These are phyloP conservation scores for Fusarium longipes DNA, from an alignment of 2,329 filamentous ascomycete genomes.

Conservation along the genomic window DNA sequence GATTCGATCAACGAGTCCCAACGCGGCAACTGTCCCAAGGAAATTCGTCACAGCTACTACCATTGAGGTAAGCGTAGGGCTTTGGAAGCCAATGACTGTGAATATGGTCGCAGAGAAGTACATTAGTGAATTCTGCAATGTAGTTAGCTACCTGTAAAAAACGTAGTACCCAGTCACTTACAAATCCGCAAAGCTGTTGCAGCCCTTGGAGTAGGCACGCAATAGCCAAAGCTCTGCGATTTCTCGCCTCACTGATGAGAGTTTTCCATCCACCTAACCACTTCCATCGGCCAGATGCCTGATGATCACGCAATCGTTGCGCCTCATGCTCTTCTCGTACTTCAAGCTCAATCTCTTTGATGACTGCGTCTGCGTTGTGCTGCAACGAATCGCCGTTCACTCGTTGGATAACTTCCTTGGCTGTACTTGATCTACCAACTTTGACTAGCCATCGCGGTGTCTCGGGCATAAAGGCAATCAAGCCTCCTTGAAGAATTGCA, in stretches of 20 bases:
- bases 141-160: slow-evolving; percentile 1
- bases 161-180: slow-evolving; percentile 53
- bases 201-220: slow-evolving; percentile 87
- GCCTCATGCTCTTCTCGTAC: slow-evolving; percentile 75
- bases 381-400: slow-evolving; percentile 67
- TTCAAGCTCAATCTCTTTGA: slow-evolving; percentile 78
- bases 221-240: slow-evolving; percentile 81
- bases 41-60: slow-evolving; percentile 87
- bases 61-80: slow-evolving; percentile 82
- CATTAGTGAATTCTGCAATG: slow-evolving; percentile 81
- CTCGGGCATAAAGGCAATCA: slow-evolving; percentile 83
- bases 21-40: slow-evolving; percentile 78
- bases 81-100: slow-evolving; percentile 78
- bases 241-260: slow-evolving; percentile 68
- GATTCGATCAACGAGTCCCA: slow-evolving; percentile 81
- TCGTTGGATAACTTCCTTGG: slow-evolving; percentile 71
- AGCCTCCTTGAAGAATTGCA: slow-evolving; percentile 74
- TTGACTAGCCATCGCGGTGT: slow-evolving; percentile 89
- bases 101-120: slow-evolving; percentile 91
- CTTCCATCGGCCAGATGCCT: slow-evolving; percentile 45
- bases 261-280: slow-evolving; percentile 64
- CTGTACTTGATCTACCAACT: slow-evolving; percentile 69
- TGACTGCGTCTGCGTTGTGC: slow-evolving; percentile 66
- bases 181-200: slow-evolving; percentile 89
- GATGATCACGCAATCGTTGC: slow-evolving; percentile 50